These are phyloP conservation scores for Panicum miliaceum DNA, from an alignment of 176 grass and related monocot genomes.

Conservation along the genomic window DNA sequence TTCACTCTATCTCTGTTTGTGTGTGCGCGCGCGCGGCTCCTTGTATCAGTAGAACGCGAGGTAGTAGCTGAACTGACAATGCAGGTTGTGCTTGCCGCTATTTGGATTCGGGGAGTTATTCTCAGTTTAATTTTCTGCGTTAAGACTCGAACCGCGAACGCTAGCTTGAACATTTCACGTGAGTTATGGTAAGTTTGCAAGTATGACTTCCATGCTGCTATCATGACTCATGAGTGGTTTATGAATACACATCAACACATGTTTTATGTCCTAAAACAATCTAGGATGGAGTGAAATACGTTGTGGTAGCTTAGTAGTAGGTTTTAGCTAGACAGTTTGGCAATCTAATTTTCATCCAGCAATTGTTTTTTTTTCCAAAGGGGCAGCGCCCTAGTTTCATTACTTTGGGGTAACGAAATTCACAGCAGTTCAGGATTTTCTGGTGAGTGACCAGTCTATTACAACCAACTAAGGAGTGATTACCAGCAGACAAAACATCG, in stretches of 20 bases:
- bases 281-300: background rate
- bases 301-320: background rate
- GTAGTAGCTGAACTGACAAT: background rate
- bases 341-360: background rate
- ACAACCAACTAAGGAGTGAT: no score
- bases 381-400: no score
- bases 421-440: no score
- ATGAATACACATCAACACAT: background rate
- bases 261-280: background rate
- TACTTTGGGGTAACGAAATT: no score
- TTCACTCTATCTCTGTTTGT: background rate
- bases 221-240: background rate
- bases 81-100: background rate
- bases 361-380: no score
- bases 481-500: no score
- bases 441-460: no score
- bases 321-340: background rate
- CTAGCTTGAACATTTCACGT: background rate
- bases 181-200: background rate
- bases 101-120: background rate
- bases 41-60: background rate
- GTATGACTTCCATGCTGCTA: background rate
- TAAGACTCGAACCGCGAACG: no score
- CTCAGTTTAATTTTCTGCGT: background rate
- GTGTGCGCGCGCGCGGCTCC: background rate